Evolutionary conservation across 805 yeast species (phyloP).

Genomic region (Pichia paraexigua): DNA sequence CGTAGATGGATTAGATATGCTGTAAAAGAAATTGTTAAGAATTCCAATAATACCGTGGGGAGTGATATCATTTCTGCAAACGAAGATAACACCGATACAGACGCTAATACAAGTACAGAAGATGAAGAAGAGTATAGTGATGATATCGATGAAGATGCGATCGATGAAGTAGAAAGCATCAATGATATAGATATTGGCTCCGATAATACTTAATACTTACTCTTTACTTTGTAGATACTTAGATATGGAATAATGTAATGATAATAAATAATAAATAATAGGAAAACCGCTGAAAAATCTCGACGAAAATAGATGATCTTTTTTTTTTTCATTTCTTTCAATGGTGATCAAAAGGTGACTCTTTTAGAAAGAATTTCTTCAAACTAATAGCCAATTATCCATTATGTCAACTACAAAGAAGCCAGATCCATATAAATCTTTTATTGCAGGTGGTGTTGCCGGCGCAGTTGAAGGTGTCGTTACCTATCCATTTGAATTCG

Average conservation of each 20-base stretch:
- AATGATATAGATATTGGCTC: not conserved
- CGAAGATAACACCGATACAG: not conserved
- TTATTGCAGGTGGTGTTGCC: slow-evolving; percentile 92
- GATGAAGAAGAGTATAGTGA: not conserved
- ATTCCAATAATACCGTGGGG: not conserved
- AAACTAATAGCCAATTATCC: not conserved
- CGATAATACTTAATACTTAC: not conserved
- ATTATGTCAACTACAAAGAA: slow-evolving; percentile 16
- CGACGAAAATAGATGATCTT: not conserved
- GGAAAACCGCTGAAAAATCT: not conserved
- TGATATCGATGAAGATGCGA: not conserved
- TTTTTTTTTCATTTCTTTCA: not conserved
- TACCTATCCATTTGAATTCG: slow-evolving; percentile 95
- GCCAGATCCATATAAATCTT: slow-evolving; percentile 71
- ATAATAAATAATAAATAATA: too few species aligned
- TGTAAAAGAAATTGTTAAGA: slow-evolving; percentile 16
- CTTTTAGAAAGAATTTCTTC: not conserved
- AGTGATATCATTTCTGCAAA: not conserved
- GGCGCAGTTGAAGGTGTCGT: slow-evolving; percentile 92
- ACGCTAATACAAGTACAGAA: not conserved
- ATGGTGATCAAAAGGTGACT: not conserved
- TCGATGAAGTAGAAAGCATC: not conserved
- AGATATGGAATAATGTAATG: not conserved
- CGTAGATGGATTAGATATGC: slow-evolving; percentile 59
- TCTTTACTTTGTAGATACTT: not conserved